Percentiles rank a stretch among this genome's conserved stretches.
These are phyloP conservation scores for Cavenderia fasciculata DNA, from an alignment of 78 protist species.

Conservation along the genomic window DNA sequence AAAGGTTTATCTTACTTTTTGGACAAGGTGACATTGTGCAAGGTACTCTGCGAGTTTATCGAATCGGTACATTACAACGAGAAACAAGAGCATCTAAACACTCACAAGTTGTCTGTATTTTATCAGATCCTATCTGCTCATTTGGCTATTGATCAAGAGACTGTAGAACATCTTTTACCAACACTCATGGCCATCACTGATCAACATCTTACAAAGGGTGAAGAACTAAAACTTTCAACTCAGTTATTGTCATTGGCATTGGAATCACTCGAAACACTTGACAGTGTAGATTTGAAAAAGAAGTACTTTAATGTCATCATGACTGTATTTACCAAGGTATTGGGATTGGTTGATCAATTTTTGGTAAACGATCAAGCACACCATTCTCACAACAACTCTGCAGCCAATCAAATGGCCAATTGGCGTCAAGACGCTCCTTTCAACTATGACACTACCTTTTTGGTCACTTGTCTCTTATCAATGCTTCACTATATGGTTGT, in stretches of 20 bases:
- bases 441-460: slow-evolving; percentile 21
- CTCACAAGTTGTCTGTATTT: slow-evolving; percentile 29
- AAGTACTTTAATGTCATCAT: neutral
- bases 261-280: slow-evolving; percentile 28
- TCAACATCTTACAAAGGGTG: slow-evolving; percentile 38
- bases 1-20: slow-evolving; percentile 57
- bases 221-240: slow-evolving; percentile 13
- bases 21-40: slow-evolving; percentile 12
- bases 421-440: too few species aligned
- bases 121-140: slow-evolving; percentile 41
- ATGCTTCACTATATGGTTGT: slow-evolving; percentile 3
- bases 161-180: slow-evolving; percentile 17
- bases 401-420: too few species aligned
- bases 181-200: slow-evolving; percentile 37
- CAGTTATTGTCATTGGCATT: slow-evolving; percentile 42
- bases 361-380: too few species aligned
- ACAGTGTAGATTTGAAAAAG: neutral
- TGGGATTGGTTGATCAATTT: slow-evolving; percentile 7
- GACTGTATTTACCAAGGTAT: slow-evolving; percentile 25
- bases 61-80: slow-evolving; percentile 44
- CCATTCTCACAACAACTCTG: too few species aligned
- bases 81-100: slow-evolving; percentile 40
- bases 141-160: slow-evolving; percentile 6
- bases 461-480: slow-evolving; percentile 12
- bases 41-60: slow-evolving; percentile 33